Percentiles rank a stretch among this genome's conserved stretches.
phyloP scores from a whole-genome alignment of 2,329 filamentous ascomycete species.

The Polytolypa hystricis region DNA sequence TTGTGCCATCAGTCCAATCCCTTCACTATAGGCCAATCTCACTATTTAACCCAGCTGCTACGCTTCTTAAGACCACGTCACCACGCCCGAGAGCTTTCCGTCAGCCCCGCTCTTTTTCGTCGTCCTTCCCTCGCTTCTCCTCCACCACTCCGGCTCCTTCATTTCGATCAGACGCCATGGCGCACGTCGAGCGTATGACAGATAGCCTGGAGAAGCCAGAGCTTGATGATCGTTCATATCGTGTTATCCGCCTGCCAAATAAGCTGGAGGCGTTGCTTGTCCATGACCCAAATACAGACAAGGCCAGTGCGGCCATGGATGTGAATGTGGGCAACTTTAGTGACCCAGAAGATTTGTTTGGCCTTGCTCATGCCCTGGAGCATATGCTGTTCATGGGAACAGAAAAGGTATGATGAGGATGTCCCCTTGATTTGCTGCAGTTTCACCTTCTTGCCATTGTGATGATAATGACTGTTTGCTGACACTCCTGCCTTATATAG shows the following conservation, averaged over 20 bases:
- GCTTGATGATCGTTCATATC: constrained; percentile 75
- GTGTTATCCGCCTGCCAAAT: constrained; percentile 76
- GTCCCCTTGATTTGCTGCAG: no score
- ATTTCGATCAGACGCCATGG: constrained; percentile 15
- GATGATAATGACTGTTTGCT: constrained; percentile 2
- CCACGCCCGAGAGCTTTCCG: neutral
- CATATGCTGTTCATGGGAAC: constrained; percentile 98
- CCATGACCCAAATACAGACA: constrained; percentile 90
- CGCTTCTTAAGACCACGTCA: neutral
- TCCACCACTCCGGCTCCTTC: neutral
- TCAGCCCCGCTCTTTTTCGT: constrained; percentile 1
- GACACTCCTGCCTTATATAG: constrained; percentile 27
- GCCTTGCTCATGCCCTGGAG: constrained; percentile 92
- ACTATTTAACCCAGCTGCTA: neutral
- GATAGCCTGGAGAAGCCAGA: constrained; percentile 71
- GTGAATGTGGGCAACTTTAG: constrained; percentile 95
- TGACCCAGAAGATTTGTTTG: constrained; percentile 80
- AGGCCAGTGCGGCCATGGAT: constrained; percentile 88
- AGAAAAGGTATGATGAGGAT: no score
- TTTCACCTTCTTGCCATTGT: neutral
- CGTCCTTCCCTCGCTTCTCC: constrained; percentile 1
- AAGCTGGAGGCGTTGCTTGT: constrained; percentile 84
- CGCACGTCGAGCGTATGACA: constrained; percentile 41
- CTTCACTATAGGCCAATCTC: neutral
- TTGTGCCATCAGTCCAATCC: neutral